A percentile compares a stretch with the other conserved stretches of the same genome.
Conservation (phyloP, 352 stramenopile species). For the Globisporangium lucens region DNA sequence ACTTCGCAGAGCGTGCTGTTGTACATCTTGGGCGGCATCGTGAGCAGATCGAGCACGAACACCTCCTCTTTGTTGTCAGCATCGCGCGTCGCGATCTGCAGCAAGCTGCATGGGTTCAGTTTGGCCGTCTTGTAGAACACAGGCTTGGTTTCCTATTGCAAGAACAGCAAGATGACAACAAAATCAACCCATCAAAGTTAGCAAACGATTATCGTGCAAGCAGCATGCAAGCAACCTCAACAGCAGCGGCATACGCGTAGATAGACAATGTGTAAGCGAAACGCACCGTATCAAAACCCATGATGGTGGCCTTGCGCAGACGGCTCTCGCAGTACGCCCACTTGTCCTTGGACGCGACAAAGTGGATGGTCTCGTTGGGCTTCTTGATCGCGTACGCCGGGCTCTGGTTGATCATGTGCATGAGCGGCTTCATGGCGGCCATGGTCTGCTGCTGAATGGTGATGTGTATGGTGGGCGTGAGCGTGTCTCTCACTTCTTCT, state of each 20-base stretch:
- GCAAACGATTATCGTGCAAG: background rate
- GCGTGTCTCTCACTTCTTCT: constrained; percentile 10
- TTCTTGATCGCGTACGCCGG: constrained; percentile 50
- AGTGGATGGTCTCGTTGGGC: constrained; percentile 35
- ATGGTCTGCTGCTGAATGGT: background rate
- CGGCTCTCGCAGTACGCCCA: constrained; percentile 50
- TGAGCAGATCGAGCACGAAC: constrained; percentile 71
- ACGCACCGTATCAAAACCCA: constrained; percentile 74
- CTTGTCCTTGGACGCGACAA: constrained; percentile 41
- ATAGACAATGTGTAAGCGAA: background rate
- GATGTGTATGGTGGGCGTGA: background rate
- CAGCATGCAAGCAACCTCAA: background rate
- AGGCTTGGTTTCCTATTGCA: constrained; percentile 63
- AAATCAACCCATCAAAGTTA: constrained; percentile 19
- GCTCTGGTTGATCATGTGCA: constrained; percentile 49
- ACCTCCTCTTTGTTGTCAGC: constrained; percentile 50
- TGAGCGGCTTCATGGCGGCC: constrained; percentile 26
- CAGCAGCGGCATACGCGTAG: too few relatives aligned
- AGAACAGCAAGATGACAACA: background rate
- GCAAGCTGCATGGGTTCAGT: constrained; percentile 44
- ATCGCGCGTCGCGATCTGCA: constrained; percentile 67
- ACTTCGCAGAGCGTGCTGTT: constrained; percentile 50
- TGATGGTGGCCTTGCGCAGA: constrained; percentile 41
- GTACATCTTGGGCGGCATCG: constrained; percentile 53
- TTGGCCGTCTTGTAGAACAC: constrained; percentile 39